phyloP scores from a whole-genome alignment of 2,329 filamentous ascomycete genomes.

The Aspergillus fructus region DNA sequence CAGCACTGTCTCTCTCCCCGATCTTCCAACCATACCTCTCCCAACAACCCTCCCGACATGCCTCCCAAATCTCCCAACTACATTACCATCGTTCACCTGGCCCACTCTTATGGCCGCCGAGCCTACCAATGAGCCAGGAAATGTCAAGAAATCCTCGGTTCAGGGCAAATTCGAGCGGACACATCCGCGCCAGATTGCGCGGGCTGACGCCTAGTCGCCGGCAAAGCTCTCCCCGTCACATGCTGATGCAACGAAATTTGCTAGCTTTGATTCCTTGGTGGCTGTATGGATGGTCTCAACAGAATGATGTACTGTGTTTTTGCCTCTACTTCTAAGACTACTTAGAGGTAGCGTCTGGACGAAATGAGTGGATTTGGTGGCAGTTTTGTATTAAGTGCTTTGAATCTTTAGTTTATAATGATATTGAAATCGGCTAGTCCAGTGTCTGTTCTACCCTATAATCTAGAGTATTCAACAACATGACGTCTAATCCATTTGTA shows the following conservation, averaged over 20 bases:
- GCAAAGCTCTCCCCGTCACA: not conserved
- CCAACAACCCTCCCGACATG: not conserved
- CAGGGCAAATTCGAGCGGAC: conserved; percentile 17
- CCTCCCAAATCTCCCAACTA: not conserved
- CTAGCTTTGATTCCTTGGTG: not conserved
- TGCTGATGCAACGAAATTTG: not conserved
- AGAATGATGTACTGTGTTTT: not conserved
- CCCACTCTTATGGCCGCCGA: not conserved
- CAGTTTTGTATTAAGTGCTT: not conserved
- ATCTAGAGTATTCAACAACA: not conserved
- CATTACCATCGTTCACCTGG: not conserved
- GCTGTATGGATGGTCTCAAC: not conserved
- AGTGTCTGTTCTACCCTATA: too few species aligned
- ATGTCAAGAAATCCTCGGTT: not conserved
- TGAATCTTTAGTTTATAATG: not conserved
- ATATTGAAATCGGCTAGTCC: not conserved
- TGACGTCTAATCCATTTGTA: not conserved
- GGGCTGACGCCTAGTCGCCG: conserved; percentile 16
- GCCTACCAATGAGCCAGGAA: not conserved
- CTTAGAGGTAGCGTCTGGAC: not conserved
- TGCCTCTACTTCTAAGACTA: not conserved
- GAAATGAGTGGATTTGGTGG: not conserved
- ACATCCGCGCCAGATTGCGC: conserved; percentile 28
- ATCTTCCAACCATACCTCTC: not conserved
- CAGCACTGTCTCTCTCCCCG: not conserved